These are phyloP conservation scores for Fonsecaea pedrosoi DNA, from an alignment of 2,329 filamentous ascomycete genomes.

Conservation along the genomic window DNA sequence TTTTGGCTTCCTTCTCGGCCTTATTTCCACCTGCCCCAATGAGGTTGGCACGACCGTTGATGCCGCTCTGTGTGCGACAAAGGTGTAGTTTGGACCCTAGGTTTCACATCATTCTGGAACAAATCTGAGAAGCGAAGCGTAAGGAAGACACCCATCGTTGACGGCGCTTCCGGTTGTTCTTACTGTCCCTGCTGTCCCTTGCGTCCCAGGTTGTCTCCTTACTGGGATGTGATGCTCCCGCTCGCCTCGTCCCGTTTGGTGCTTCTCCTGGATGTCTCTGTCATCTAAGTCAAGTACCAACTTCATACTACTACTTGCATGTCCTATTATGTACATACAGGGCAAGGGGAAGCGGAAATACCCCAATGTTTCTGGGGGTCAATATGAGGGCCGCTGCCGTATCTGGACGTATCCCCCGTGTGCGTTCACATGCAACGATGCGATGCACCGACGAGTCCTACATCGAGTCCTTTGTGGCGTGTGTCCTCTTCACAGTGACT, in stretches of 20 bases:
- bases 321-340: no score
- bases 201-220: neutral
- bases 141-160: neutral
- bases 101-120: slow-evolving; percentile 16
- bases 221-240: neutral
- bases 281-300: no score
- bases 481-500: no score
- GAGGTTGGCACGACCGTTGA: neutral
- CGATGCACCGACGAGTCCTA: no score
- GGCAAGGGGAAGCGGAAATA: no score
- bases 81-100: neutral
- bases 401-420: no score
- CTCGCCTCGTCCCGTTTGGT: neutral
- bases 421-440: no score
- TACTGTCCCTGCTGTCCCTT: neutral
- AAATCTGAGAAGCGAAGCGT: neutral
- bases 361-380: no score
- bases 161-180: neutral
- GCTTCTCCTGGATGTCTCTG: no score
- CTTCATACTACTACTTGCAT: no score
- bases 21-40: slow-evolving; percentile 1
- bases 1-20: neutral
- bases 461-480: no score
- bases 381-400: no score
- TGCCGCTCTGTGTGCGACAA: neutral